phyloP scores from a whole-genome alignment of 768 basidiomycete genomes.

The Suillus discolor region DNA sequence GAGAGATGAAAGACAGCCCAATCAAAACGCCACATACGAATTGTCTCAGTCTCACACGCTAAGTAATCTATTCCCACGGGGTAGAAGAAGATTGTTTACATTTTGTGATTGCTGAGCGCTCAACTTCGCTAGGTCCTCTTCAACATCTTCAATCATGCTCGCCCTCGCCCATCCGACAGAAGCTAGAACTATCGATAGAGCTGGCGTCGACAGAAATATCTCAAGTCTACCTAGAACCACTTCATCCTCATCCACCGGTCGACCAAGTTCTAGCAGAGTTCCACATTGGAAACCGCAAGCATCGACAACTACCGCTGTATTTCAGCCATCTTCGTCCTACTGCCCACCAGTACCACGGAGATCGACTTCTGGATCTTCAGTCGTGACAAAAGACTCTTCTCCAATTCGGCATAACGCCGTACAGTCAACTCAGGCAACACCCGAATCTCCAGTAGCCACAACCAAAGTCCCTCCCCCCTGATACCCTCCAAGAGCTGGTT shows the following conservation, averaged over 20 bases:
- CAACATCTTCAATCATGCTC: slow-evolving; percentile 41
- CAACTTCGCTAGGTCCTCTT: slow-evolving; percentile 9
- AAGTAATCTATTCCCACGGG: slow-evolving; percentile 8
- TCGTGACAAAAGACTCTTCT: slow-evolving; percentile 30
- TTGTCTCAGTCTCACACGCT: slow-evolving; percentile 3
- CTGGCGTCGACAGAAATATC: slow-evolving; percentile 30
- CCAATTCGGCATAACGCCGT: slow-evolving; percentile 19
- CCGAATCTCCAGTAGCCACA: slow-evolving; percentile 18
- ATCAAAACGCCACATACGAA: neutral
- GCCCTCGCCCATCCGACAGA: slow-evolving; percentile 49
- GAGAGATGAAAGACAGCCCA: neutral
- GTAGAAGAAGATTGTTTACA: slow-evolving; percentile 2
- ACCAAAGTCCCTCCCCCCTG: slow-evolving; percentile 27
- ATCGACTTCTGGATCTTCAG: slow-evolving; percentile 22
- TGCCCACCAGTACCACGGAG: slow-evolving; percentile 21
- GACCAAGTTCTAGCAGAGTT: slow-evolving; percentile 19
- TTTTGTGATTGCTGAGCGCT: slow-evolving; percentile 18
- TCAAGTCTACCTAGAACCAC: slow-evolving; percentile 14
- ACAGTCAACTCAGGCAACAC: slow-evolving; percentile 16
- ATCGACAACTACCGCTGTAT: slow-evolving; percentile 28
- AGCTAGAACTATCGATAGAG: slow-evolving; percentile 23
- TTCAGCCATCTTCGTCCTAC: slow-evolving; percentile 26
- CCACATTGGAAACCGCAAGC: slow-evolving; percentile 31
- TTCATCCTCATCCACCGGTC: slow-evolving; percentile 23
- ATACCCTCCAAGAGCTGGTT: slow-evolving; percentile 26